Base-by-base conservation (phyloP, 768 basidiomycete species). In the Russula olivacea region DNA sequence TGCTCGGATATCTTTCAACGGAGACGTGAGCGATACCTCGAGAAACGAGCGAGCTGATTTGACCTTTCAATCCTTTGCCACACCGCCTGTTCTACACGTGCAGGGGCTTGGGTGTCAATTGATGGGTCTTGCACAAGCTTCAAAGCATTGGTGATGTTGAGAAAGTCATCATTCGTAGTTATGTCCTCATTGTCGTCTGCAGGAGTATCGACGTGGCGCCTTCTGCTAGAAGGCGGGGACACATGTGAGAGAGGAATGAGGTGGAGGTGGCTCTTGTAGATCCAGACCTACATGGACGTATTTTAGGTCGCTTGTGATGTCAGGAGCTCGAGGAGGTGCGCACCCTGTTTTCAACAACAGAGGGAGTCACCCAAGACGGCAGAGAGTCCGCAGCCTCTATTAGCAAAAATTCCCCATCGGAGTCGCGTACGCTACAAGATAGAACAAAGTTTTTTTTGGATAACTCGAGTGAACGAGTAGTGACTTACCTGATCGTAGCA, bases 321-420 rank as follows among this genome's bases (percentile, higher is more conserved):
- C 32, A 34, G 50, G 50, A 17, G 36, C 30, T 68, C 65, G 68
- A 70, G 59, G 66, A 65, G 60, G 68, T 68, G 79, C 91, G 77
- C 76, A 95, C 94, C 79, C 97, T 86, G 76, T 98, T 96, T 73
- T 88, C 86, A 54, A 93, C 86, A 72, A 96, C 98, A 38, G 86
- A 79, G 15, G 96, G 97, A 32, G 87, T 89, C 51, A 97, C 86
- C 97, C 96, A 98, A 5, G 79, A 75, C 17, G 96, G 96, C 15
- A 99, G 76, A 32, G 78, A 81, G 56, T 97, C 89, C 23, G 97
- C 97, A 4, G 93, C 96, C 75, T 99, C 97, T 64, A 98, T 98
- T 60, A 99, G 80, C 50, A 98, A 76, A 71, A 98, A 98, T 69
- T 98, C 92, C 30, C 97, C 97, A 73, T 98, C 96, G 5, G 89